phyloP scores from a whole-genome alignment of 768 basidiomycete species.

The Boletales sp. region DNA sequence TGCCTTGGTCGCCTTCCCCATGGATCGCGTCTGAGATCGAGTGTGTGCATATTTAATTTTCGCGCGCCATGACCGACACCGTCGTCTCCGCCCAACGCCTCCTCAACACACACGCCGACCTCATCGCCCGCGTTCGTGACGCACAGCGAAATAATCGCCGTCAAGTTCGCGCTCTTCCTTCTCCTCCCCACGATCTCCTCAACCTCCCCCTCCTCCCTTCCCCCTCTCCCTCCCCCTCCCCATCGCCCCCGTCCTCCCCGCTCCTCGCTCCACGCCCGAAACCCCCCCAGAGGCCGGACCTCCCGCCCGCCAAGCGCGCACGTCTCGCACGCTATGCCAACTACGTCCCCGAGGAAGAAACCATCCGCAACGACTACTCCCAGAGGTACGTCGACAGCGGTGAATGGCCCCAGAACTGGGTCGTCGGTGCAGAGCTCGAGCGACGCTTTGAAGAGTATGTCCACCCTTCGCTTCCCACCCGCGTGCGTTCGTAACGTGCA shows the following conservation, averaged over 20 bases:
- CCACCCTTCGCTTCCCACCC: not conserved
- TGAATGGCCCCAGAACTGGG: slow-evolving; percentile 92
- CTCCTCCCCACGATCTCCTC: slow-evolving; percentile 54
- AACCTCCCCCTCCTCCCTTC: slow-evolving; percentile 57
- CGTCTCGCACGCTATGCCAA: slow-evolving; percentile 68
- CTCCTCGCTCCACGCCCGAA: slow-evolving; percentile 31
- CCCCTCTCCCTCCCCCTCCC: slow-evolving; percentile 47
- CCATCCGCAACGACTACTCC: slow-evolving; percentile 93
- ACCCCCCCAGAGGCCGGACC: slow-evolving; percentile 41
- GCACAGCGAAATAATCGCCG: slow-evolving; percentile 57
- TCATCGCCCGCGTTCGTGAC: slow-evolving; percentile 53
- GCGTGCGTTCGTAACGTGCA: not conserved
- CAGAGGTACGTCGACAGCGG: slow-evolving; percentile 88
- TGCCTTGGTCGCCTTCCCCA: slow-evolving; percentile 61
- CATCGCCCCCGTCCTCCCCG: slow-evolving; percentile 49
- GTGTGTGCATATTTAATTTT: no score
- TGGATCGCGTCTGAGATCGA: slow-evolving; percentile 21
- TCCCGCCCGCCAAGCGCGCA: slow-evolving; percentile 71
- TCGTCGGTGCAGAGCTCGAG: slow-evolving; percentile 84
- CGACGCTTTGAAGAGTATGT: slow-evolving; percentile 91
- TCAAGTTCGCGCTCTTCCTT: slow-evolving; percentile 50
- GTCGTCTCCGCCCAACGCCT: slow-evolving; percentile 61
- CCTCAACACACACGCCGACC: slow-evolving; percentile 56
- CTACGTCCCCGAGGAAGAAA: slow-evolving; percentile 92
- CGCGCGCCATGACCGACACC: slow-evolving; percentile 27